phyloP scores from a whole-genome alignment of 768 basidiomycete genomes.

The Boletus reticuloceps region DNA sequence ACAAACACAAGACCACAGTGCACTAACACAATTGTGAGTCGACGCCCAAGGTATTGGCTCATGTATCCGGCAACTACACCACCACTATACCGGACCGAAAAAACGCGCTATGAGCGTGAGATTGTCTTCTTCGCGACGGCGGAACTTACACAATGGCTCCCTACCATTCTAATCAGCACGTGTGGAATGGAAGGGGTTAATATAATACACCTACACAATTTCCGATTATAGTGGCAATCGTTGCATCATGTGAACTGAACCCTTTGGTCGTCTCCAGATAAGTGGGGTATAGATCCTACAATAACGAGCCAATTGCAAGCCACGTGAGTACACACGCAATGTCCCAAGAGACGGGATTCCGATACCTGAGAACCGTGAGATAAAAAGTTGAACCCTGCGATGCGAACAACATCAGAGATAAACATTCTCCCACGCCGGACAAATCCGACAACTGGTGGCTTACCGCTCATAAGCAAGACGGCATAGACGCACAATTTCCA shows the following conservation, averaged over 20 bases:
- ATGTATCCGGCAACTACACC: constrained; percentile 66
- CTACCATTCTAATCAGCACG: constrained; percentile 17
- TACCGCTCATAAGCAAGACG: constrained; percentile 72
- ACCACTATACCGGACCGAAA: constrained; percentile 37
- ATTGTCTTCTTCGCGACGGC: constrained; percentile 4
- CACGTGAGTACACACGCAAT: neutral
- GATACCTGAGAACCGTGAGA: constrained; percentile 67
- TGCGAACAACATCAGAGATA: neutral
- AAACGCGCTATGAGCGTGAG: neutral
- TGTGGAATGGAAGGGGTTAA: neutral
- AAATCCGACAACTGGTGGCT: neutral
- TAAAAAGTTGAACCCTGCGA: constrained; percentile 69
- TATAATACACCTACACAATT: constrained; percentile 48
- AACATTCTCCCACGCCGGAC: neutral
- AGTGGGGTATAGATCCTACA: constrained; percentile 72
- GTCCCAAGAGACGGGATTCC: neutral
- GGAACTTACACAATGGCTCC: constrained; percentile 45
- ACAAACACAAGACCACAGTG: neutral
- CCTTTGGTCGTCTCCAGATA: constrained; percentile 64
- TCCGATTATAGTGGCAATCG: constrained; percentile 80
- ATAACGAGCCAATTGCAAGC: neutral
- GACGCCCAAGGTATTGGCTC: constrained; percentile 77
- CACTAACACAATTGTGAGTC: constrained; percentile 63
- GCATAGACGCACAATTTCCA: constrained; percentile 86
- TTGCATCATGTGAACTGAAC: constrained; percentile 55